Evolutionary conservation across 2,329 filamentous ascomycete species (phyloP), one percentile per base, ranked within the genome.

Genomic region (Exophiala sp.): DNA sequence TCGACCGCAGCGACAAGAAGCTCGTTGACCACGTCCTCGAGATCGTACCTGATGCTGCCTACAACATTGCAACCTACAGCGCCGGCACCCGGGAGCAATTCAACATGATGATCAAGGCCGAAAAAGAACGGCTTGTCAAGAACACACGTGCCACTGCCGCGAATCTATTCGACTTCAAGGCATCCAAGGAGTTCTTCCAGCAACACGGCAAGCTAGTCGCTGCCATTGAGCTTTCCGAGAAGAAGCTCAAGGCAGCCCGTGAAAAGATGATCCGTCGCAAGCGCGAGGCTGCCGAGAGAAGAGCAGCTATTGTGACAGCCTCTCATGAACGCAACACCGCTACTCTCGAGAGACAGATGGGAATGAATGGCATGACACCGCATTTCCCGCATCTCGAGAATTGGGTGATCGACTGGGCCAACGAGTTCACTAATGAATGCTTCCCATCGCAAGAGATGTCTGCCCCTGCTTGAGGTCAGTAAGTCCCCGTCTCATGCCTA

Each of bases 181-280:
- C 24, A 1, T 46, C 51, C 34, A 41, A 44, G 6, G 32, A 38
- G 2, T 52, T 57, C 44, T 41, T 38, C 35, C 34, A 24, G 2
- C 38, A 42, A 10, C 51, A 57, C 18, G 30, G 45, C n/a, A 48
- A 48, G 24, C 38, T 57, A 13, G 21, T 57, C 41, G 48, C 44
- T 10, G 30, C 42, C 23, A 47, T 52, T 21, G 51, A 54, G 29
- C 18, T 39, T 19, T 43, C 41, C n/a, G 54, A 54, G 38, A 46
- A 48, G 23, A 49, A 57, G 16, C 34, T 57, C 19, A 14, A 35
- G 9, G 48, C 43, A 19, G 4, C 47, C 19, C 50, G 54, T 13
- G 19, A 24, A 10, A 37, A 43, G 22, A 19, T 16, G 16, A 44
- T 21, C 8, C 30, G 37, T 38, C 48, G 45, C 42, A 39, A 39